phyloP scores from a whole-genome alignment of 75 land plant genomes.

The Pinus albicaulis region DNA sequence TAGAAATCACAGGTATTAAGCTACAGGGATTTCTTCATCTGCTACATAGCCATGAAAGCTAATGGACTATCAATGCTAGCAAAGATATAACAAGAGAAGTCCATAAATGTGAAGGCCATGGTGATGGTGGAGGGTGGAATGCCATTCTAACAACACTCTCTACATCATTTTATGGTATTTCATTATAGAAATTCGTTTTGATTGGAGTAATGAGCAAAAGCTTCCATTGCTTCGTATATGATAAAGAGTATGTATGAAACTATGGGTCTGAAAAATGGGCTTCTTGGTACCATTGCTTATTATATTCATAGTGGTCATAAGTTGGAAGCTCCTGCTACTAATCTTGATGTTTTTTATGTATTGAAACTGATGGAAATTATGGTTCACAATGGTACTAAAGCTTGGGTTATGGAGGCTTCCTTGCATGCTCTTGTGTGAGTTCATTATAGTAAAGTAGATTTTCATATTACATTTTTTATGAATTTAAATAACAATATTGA shows the following conservation, averaged over 20 bases:
- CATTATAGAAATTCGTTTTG: slow-evolving; percentile 44
- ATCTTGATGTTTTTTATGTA: slow-evolving; percentile 41
- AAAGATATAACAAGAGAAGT: slow-evolving; percentile 64
- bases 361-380: slow-evolving; percentile 73
- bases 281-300: slow-evolving; percentile 52
- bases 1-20: no score
- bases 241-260: slow-evolving; percentile 69
- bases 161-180: slow-evolving; percentile 55
- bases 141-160: slow-evolving; percentile 52
- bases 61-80: slow-evolving; percentile 71
- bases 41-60: no score
- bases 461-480: slow-evolving; percentile 87
- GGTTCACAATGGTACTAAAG: slow-evolving; percentile 79
- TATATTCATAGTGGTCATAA: slow-evolving; percentile 58
- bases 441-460: slow-evolving; percentile 76
- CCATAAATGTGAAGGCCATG: slow-evolving; percentile 61
- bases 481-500: slow-evolving; percentile 55
- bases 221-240: no score
- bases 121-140: slow-evolving; percentile 71
- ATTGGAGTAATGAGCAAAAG: slow-evolving; percentile 66
- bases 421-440: slow-evolving; percentile 52
- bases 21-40: no score
- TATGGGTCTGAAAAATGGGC: slow-evolving; percentile 68
- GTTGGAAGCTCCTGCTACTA: slow-evolving; percentile 32
- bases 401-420: slow-evolving; percentile 80